Conservation (phyloP, 176 grass and related monocot species). For the Rhynchospora breviuscula region DNA sequence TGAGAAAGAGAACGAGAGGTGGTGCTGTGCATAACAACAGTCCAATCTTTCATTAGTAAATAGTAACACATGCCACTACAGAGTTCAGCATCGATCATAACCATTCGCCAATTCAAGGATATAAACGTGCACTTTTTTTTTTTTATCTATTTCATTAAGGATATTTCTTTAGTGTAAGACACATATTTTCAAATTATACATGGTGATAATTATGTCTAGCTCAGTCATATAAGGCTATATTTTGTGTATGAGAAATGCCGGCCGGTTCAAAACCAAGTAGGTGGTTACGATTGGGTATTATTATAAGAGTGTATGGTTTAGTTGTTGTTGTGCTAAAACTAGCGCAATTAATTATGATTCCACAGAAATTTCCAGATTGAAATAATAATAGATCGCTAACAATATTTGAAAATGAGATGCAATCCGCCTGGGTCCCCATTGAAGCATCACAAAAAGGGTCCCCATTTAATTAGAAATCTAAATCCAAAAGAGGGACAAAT, state of each 20-base stretch:
- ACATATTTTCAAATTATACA: too few relatives aligned
- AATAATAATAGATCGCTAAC: neutral
- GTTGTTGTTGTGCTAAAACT: neutral
- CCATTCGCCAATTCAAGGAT: neutral
- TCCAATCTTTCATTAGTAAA: neutral
- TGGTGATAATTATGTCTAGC: too few relatives aligned
- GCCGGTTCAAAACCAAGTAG: too few relatives aligned
- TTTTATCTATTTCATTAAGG: neutral
- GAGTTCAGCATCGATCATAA: neutral
- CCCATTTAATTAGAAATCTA: neutral
- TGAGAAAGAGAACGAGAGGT: neutral
- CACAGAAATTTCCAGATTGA: neutral
- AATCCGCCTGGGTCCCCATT: conserved; percentile 26
- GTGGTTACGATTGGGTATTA: too few relatives aligned
- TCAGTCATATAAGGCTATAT: too few relatives aligned
- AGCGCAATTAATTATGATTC: neutral
- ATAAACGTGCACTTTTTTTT: neutral
- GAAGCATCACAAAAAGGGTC: neutral
- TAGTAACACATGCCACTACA: neutral
- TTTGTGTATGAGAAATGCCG: too few relatives aligned
- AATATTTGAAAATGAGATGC: conserved; percentile 20
- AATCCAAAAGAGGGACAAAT: neutral
- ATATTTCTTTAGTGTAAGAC: too few relatives aligned
- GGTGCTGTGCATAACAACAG: neutral
- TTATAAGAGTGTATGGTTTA: neutral